Conservation (phyloP, 2,329 filamentous ascomycete genomes). For the Zasmidium citrigriseum region DNA sequence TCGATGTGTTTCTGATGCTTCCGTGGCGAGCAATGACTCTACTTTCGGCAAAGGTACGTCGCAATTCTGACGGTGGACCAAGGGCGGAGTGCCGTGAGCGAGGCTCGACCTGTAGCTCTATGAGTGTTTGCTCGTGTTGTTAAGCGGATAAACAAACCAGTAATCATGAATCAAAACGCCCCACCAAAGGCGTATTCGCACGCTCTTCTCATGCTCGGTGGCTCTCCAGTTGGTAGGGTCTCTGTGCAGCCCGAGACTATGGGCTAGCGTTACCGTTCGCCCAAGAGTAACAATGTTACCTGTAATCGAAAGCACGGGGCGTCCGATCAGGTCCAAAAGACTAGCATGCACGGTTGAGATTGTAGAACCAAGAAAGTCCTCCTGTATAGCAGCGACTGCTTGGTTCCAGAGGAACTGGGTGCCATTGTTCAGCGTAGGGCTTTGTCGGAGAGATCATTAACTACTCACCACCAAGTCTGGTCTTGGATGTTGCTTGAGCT, state of each 20-base stretch:
- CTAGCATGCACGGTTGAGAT: conserved; percentile 43
- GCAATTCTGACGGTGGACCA: conserved; percentile 55
- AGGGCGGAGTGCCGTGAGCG: conserved; percentile 57
- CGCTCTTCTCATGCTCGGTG: conserved; percentile 51
- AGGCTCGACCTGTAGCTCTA: conserved; percentile 50
- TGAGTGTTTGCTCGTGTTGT: conserved; percentile 10
- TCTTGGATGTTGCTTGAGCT: conserved; percentile 37
- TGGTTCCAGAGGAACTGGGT: conserved; percentile 42
- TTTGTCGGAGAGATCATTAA: not conserved
- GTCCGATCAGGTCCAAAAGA: conserved; percentile 43
- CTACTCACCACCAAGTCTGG: conserved; percentile 35
- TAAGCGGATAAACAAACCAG: conserved; percentile 41
- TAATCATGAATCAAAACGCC: conserved; percentile 58
- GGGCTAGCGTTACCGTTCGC: conserved; percentile 55
- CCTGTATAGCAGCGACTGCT: conserved; percentile 42
- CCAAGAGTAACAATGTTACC: conserved; percentile 57
- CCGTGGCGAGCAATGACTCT: conserved; percentile 39
- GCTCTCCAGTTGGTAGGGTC: conserved; percentile 57
- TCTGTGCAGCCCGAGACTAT: conserved; percentile 58
- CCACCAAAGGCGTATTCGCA: conserved; percentile 59
- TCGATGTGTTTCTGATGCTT: not conserved
- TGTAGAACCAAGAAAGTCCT: conserved; percentile 45
- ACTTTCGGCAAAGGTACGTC: conserved; percentile 57
- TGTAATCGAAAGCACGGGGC: conserved; percentile 43
- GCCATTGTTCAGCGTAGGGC: not conserved